These are phyloP conservation scores for Melanogaster broomeanus DNA, from an alignment of 768 basidiomycete species.

Conservation along the genomic window DNA sequence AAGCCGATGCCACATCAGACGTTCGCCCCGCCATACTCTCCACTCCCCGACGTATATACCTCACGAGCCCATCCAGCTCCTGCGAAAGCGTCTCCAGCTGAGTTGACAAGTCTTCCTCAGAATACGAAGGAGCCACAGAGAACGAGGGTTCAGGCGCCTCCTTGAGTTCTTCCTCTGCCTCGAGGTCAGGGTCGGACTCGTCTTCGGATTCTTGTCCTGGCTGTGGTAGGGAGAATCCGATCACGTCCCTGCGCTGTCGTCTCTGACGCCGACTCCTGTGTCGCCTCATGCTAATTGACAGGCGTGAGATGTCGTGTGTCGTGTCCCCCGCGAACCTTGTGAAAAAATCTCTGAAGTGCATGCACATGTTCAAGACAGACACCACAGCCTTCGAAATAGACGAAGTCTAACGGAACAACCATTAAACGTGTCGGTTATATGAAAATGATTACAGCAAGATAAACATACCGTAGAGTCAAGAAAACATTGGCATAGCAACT, in stretches of 20 bases:
- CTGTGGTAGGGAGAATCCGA: constrained; percentile 55
- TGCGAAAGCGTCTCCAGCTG: constrained; percentile 63
- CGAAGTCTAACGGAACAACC: constrained; percentile 48
- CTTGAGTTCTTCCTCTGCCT: constrained; percentile 18
- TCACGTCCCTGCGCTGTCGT: constrained; percentile 54
- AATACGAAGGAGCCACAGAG: constrained; percentile 39
- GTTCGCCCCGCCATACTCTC: constrained; percentile 66
- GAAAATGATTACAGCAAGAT: neutral
- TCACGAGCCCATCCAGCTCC: constrained; percentile 71
- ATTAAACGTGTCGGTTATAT: neutral
- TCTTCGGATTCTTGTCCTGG: constrained; percentile 27
- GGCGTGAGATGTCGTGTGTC: constrained; percentile 55
- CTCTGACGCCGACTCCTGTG: constrained; percentile 65
- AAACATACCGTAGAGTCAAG: constrained; percentile 57
- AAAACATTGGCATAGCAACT: constrained; percentile 61
- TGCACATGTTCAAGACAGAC: constrained; percentile 70
- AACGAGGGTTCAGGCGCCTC: constrained; percentile 38
- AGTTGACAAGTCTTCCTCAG: constrained; percentile 49
- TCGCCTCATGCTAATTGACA: constrained; percentile 51
- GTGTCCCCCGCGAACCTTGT: constrained; percentile 59
- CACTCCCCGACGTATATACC: constrained; percentile 66
- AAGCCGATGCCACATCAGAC: constrained; percentile 61
- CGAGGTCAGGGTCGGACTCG: constrained; percentile 45
- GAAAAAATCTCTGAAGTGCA: constrained; percentile 70
- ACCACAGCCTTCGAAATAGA: constrained; percentile 66